phyloP scores from a whole-genome alignment of 73 alveolate genomes.

The Durusdinium trenchii region DNA sequence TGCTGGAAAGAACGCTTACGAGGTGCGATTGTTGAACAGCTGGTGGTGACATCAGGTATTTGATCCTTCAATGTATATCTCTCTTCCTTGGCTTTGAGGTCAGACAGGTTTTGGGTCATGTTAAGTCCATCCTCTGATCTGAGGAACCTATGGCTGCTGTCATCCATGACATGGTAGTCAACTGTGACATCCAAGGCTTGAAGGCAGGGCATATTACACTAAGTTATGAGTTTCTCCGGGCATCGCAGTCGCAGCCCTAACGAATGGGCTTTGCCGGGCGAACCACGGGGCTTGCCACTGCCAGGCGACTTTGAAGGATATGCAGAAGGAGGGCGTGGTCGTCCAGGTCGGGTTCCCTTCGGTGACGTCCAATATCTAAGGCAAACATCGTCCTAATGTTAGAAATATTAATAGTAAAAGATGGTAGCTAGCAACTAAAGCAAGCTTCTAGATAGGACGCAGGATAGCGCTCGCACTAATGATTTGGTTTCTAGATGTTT shows the following conservation, averaged over 20 bases:
- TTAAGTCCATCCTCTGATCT: neutral
- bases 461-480: too few relatives aligned
- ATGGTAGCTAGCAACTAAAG: too few relatives aligned
- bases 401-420: too few relatives aligned
- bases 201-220: constrained; percentile 25
- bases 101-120: neutral
- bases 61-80: too few relatives aligned
- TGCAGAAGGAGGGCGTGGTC: constrained; percentile 81
- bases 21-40: too few relatives aligned
- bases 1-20: neutral
- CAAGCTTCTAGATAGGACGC: too few relatives aligned
- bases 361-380: too few relatives aligned
- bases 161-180: constrained; percentile 78
- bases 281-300: neutral
- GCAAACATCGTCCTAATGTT: too few relatives aligned
- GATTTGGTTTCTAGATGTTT: too few relatives aligned
- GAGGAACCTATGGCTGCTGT: constrained; percentile 42
- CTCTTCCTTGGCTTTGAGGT: too few relatives aligned
- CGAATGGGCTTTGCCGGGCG: neutral
- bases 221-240: neutral
- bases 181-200: constrained; percentile 91
- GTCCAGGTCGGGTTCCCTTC: neutral
- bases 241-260: neutral
- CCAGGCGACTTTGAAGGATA: constrained; percentile 74
- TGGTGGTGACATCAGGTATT: too few relatives aligned